A percentile compares a stretch with the other conserved stretches of the same genome.
phyloP scores from a whole-genome alignment of 2,329 filamentous ascomycete genomes.

The Anisogramma anomala region DNA sequence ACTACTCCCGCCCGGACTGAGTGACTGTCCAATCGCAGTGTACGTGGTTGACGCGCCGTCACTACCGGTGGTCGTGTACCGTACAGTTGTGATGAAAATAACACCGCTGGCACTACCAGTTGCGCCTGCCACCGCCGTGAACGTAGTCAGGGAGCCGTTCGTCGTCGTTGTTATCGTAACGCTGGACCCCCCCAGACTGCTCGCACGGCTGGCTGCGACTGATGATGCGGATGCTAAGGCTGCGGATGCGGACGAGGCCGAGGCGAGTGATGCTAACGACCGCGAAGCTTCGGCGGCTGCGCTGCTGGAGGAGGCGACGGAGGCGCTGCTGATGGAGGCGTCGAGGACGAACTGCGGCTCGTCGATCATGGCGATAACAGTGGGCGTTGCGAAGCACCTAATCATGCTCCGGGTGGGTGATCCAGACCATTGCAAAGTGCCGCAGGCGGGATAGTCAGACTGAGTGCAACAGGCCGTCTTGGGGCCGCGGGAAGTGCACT shows the following conservation, averaged over 20 bases:
- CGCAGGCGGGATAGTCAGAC: constrained; percentile 19
- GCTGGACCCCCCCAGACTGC: constrained; percentile 7
- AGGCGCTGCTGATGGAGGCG: constrained; percentile 18
- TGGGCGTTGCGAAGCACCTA: constrained; percentile 22
- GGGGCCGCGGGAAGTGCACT: constrained; percentile 20
- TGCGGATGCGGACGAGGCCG: constrained; percentile 1
- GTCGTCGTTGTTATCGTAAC: constrained; percentile 12
- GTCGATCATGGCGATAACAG: constrained; percentile 24
- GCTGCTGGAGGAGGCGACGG: constrained; percentile 6
- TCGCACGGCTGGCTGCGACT: constrained; percentile 3
- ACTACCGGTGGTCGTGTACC: constrained; percentile 11
- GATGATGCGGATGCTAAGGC: not conserved
- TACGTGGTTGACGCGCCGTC: constrained; percentile 12
- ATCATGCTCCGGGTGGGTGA: constrained; percentile 25
- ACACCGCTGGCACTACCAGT: constrained; percentile 5
- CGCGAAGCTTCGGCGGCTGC: constrained; percentile 6
- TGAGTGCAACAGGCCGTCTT: constrained; percentile 29
- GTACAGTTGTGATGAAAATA: constrained; percentile 5
- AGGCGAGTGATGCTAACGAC: constrained; percentile 5
- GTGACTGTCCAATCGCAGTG: constrained; percentile 3
- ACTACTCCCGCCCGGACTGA: not conserved
- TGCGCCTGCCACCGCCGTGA: constrained; percentile 10
- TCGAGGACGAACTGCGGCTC: constrained; percentile 25
- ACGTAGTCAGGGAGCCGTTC: constrained; percentile 10
- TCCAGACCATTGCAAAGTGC: constrained; percentile 28